Evolutionary conservation across 345 rosid genomes (phyloP).

Genomic region (Populus deltoides): DNA sequence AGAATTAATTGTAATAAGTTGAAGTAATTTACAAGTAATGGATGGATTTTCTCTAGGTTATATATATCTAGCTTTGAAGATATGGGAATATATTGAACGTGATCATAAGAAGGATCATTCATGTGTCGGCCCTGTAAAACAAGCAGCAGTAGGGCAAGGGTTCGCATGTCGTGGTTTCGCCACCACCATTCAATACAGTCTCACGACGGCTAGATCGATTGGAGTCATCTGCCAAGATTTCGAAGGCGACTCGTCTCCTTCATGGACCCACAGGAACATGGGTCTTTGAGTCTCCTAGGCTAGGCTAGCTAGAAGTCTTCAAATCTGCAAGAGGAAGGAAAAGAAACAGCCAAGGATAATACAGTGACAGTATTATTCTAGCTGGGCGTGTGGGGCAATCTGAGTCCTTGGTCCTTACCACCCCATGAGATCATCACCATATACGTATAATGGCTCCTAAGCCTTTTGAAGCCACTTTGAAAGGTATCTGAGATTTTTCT

Average conservation of each 20-base stretch:
- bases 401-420: background rate
- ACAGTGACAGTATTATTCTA: background rate
- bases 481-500: background rate
- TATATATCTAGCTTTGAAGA: background rate
- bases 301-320: background rate
- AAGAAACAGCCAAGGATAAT: background rate
- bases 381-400: background rate
- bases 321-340: background rate
- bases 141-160: background rate
- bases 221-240: background rate
- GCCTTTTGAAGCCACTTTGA: background rate
- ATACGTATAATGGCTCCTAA: background rate
- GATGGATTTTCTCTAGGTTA: no score
- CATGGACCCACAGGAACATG: background rate
- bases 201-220: background rate
- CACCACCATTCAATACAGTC: background rate
- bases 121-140: background rate
- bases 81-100: background rate
- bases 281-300: background rate
- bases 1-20: no score
- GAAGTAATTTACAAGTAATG: no score
- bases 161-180: background rate
- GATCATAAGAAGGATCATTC: background rate
- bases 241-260: background rate
- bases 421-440: background rate